Conservation (phyloP, 768 basidiomycete species). For the Postia placenta region DNA sequence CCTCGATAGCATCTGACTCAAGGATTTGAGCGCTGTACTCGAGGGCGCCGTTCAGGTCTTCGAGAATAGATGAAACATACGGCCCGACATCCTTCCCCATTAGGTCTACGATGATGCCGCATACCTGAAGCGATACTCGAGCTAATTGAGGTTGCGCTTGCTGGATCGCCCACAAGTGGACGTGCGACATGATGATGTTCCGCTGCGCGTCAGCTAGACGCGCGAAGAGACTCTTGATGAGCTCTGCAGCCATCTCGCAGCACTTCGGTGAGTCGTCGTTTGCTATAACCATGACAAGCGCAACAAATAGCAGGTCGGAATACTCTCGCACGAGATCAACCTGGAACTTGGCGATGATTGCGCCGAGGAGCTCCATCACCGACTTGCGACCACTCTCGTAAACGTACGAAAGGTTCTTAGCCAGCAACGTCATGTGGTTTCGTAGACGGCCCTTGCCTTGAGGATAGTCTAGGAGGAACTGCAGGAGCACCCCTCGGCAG, state of each 20-base stretch:
- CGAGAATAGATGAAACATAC: constrained; percentile 44
- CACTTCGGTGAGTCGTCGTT: constrained; percentile 92
- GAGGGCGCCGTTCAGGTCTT: constrained; percentile 49
- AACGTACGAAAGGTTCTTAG: constrained; percentile 86
- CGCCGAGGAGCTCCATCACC: constrained; percentile 90
- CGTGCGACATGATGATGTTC: constrained; percentile 53
- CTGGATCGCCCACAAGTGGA: constrained; percentile 77
- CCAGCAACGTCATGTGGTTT: constrained; percentile 85
- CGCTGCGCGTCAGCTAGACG: constrained; percentile 59
- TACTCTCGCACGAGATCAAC: constrained; percentile 67
- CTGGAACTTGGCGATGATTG: constrained; percentile 82
- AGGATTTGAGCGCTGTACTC: constrained; percentile 36
- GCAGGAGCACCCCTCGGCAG: constrained; percentile 81
- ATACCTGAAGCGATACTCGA: constrained; percentile 75
- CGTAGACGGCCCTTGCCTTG: constrained; percentile 89
- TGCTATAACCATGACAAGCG: constrained; percentile 86
- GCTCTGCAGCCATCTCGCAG: constrained; percentile 78
- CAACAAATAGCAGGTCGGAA: constrained; percentile 84
- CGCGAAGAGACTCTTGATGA: constrained; percentile 71
- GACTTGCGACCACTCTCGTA: constrained; percentile 88
- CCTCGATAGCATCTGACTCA: constrained; percentile 22
- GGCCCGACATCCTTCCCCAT: constrained; percentile 41
- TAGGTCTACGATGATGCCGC: constrained; percentile 73
- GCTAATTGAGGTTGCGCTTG: constrained; percentile 52
- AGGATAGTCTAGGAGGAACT: constrained; percentile 95